These are phyloP conservation scores for Pyracantha coccinea DNA, from an alignment of 331 rosid genomes.

Conservation along the genomic window DNA sequence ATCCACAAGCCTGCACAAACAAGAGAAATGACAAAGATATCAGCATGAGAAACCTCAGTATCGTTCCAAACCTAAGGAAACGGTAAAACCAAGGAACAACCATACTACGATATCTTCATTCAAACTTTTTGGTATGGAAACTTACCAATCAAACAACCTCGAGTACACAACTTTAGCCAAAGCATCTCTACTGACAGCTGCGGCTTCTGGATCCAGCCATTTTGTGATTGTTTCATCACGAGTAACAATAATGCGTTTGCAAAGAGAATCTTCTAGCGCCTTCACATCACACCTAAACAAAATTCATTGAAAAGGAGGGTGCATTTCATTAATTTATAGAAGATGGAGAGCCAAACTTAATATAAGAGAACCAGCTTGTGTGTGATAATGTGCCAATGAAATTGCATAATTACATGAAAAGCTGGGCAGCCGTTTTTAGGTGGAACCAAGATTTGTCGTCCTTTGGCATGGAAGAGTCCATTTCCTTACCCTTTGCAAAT, in stretches of 20 bases:
- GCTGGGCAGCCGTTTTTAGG: conserved; percentile 83
- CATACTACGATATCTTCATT: conserved; percentile 9
- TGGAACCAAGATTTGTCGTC: conserved; percentile 87
- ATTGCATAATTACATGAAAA: conserved; percentile 54
- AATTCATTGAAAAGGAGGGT: neutral
- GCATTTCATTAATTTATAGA: neutral
- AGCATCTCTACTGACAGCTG: conserved; percentile 87
- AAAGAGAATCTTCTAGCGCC: conserved; percentile 90
- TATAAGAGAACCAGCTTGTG: conserved; percentile 6
- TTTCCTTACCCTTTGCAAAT: conserved; percentile 85
- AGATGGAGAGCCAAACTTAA: conserved; percentile 18
- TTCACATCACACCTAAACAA: conserved; percentile 85
- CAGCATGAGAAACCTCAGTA: neutral
- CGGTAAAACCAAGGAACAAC: neutral
- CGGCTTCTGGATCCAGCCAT: conserved; percentile 86
- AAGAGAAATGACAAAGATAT: conserved; percentile 3
- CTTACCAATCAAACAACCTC: conserved; percentile 90
- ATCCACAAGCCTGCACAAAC: conserved; percentile 72
- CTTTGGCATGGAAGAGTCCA: conserved; percentile 83
- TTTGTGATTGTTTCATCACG: conserved; percentile 92
- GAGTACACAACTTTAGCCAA: conserved; percentile 84
- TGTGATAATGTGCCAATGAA: conserved; percentile 17
- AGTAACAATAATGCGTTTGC: conserved; percentile 89
- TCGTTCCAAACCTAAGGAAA: conserved; percentile 10
- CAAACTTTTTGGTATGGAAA: neutral